Base-by-base conservation (phyloP, 2,329 filamentous ascomycete species). In the Fusarium sp. region DNA sequence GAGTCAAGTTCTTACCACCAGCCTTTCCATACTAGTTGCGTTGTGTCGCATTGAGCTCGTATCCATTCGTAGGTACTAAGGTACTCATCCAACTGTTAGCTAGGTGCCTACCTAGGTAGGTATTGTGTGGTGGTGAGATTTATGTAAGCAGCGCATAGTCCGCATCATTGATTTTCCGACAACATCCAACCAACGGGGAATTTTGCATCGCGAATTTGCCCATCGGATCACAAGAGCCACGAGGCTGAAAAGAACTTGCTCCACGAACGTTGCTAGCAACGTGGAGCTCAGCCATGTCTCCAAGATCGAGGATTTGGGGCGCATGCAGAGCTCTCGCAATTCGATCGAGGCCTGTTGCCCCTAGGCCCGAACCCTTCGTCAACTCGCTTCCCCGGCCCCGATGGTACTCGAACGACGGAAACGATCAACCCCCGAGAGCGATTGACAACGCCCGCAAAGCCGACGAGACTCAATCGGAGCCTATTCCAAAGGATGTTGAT, bases 331-430 rank as follows among this genome's bases (percentile, higher is more conserved):
- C 75, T 72, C 72, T 81, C 52, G 76, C 76, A 56, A 58, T 78
- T 65, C 75, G 71, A 37, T 73, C 76, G 71, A 72, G 74, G 59
- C 73, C 75, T 72, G 67, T 57, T 54, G 68, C 72, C 61, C 68
- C 72, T 56, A 68, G 73, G 52, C 62, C 72, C 31, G 58, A 73
- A 52, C 65, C 66, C 18, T 71, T 77, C 51, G 50, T 73, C 43
- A 72, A 53, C 34, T 59, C 72, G 41, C 65, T 72, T 59, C 66
- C 68, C 46, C 69, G 54, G 40, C 57, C 66, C 44, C 73, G 75
- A 70, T 71, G 73, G 60, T 79, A 81, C 64, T 77, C 79, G 50
- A 78, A 75, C 66, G 78, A 82, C 72, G 73, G 73, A 62, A 75
- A 73, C 59, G 71, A 66, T 44, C 73, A 68, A 28, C 63, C 72